Evolutionary conservation across 2,329 filamentous ascomycete genomes (phyloP).

Genomic region (Exserohilum rostratum): DNA sequence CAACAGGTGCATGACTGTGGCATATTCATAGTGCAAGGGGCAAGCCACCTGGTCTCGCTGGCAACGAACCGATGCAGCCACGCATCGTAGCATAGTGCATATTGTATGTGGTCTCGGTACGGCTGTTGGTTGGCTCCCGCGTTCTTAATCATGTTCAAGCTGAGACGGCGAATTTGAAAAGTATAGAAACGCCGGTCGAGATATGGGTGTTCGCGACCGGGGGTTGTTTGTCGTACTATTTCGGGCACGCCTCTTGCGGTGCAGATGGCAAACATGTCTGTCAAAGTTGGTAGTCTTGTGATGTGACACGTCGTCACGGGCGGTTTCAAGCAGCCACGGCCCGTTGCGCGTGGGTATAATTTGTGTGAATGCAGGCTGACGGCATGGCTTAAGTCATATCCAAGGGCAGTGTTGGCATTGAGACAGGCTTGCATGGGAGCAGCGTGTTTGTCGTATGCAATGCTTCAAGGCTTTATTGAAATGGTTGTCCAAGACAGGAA

Average conservation of each 20-base stretch:
- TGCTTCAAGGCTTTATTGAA: slow-evolving; percentile 1
- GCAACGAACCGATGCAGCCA: background rate
- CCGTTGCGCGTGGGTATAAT: slow-evolving; percentile 5
- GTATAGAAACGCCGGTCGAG: background rate
- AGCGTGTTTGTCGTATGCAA: background rate
- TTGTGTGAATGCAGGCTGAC: background rate
- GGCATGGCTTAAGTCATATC: background rate
- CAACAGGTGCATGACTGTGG: background rate
- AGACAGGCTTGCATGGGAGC: background rate
- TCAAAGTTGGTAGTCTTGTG: background rate
- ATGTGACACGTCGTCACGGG: background rate
- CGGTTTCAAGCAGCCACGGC: slow-evolving; percentile 11
- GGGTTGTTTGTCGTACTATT: background rate
- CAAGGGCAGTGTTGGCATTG: background rate
- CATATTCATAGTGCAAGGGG: slow-evolving; percentile 11
- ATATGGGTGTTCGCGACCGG: background rate
- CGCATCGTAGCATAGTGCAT: background rate
- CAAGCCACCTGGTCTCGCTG: slow-evolving; percentile 4
- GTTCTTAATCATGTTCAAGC: background rate
- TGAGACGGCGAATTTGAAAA: background rate
- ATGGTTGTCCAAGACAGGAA: slow-evolving; percentile 5
- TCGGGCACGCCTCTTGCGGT: background rate
- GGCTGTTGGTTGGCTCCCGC: slow-evolving; percentile 1
- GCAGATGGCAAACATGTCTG: background rate
- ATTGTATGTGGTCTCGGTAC: background rate